Evolutionary conservation across 805 yeast genomes (phyloP).

Genomic region (Suhomyces sp.): DNA sequence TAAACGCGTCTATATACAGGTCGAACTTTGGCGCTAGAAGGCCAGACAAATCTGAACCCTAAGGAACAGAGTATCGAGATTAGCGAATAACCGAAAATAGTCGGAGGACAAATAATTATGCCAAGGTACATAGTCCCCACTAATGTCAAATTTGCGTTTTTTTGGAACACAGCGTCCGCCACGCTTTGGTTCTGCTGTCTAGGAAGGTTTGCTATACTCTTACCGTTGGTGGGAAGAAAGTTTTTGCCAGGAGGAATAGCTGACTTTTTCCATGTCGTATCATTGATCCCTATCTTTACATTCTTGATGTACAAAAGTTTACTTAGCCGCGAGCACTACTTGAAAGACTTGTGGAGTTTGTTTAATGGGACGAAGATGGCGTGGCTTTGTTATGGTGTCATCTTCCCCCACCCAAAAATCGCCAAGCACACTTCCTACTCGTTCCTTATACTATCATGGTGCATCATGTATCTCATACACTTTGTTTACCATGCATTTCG

Average conservation of each 20-base stretch:
- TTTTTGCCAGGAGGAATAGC: slow-evolving; percentile 73
- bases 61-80: neutral
- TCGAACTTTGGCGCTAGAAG: neutral
- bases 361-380: slow-evolving; percentile 30
- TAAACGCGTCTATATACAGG: neutral
- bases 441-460: slow-evolving; percentile 36
- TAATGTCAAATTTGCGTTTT: slow-evolving; percentile 30
- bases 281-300: slow-evolving; percentile 32
- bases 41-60: neutral
- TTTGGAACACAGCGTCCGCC: slow-evolving; percentile 31
- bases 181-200: slow-evolving; percentile 50
- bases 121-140: slow-evolving; percentile 20
- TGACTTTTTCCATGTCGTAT: slow-evolving; percentile 51
- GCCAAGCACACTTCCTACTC: slow-evolving; percentile 44
- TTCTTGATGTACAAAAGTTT: slow-evolving; percentile 14
- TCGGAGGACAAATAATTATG: neutral
- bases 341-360: slow-evolving; percentile 26
- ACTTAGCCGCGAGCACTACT: slow-evolving; percentile 10
- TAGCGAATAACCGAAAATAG: neutral
- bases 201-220: slow-evolving; percentile 48
- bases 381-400: slow-evolving; percentile 41
- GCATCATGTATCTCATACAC: slow-evolving; percentile 31
- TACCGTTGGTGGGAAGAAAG: slow-evolving; percentile 62
- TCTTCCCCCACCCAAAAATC: slow-evolving; percentile 39
- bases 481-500: slow-evolving; percentile 35